phyloP scores from a whole-genome alignment of 108 stramenopile species.

The Chaetoceros tenuissimus region DNA sequence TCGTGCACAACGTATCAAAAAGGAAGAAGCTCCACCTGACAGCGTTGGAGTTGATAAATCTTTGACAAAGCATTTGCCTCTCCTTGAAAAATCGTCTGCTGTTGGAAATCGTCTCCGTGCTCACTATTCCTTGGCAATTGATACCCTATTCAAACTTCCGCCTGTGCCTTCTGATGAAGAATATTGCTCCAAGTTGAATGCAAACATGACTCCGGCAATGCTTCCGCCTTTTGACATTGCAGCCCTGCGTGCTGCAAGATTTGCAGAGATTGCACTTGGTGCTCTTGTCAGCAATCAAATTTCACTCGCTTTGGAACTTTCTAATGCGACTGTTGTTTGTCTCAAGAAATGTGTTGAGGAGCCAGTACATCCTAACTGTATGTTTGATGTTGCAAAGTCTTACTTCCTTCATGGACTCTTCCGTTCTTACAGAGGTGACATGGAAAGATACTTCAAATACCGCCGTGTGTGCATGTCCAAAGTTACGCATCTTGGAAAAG shows the following conservation, averaged over 20 bases:
- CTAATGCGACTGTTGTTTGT: constrained; percentile 74
- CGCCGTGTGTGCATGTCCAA: constrained; percentile 76
- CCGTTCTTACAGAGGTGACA: constrained; percentile 73
- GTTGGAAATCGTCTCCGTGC: constrained; percentile 61
- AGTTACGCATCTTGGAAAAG: constrained; percentile 44
- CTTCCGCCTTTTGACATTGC: constrained; percentile 21
- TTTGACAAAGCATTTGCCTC: constrained; percentile 31
- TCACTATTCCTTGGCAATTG: constrained; percentile 58
- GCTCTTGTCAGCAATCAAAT: constrained; percentile 73
- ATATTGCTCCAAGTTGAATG: constrained; percentile 43
- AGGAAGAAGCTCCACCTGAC: constrained; percentile 13
- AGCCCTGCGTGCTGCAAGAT: constrained; percentile 67
- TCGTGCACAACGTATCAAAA: constrained; percentile 28
- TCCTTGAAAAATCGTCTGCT: constrained; percentile 41
- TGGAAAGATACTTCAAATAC: constrained; percentile 83
- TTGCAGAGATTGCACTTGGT: constrained; percentile 76
- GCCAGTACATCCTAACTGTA: constrained; percentile 46
- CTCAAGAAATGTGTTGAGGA: constrained; percentile 55
- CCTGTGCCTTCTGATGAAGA: constrained; percentile 72
- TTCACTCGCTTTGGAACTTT: constrained; percentile 63
- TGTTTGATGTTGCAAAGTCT: constrained; percentile 68
- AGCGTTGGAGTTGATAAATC: not conserved
- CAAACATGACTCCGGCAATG: constrained; percentile 6
- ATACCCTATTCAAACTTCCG: constrained; percentile 61
- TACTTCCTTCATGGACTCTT: constrained; percentile 80